A percentile compares a stretch with the other conserved stretches of the same genome.
Conservation (phyloP, 495 filamentous ascomycete genomes). For the Tirmania nivea region DNA sequence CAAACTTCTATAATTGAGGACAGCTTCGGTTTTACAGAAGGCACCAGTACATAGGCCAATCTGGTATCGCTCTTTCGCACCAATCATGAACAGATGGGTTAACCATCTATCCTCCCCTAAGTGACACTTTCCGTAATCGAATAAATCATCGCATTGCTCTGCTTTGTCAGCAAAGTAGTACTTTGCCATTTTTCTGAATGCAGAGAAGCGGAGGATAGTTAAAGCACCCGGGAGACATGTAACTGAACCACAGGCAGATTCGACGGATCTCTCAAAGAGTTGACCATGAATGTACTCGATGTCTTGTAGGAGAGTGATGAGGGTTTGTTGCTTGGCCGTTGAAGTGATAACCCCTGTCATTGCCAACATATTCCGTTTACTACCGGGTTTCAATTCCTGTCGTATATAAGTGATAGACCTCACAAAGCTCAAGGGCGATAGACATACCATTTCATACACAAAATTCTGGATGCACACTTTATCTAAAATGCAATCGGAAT, state of each 20-base stretch:
- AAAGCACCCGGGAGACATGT: conserved; percentile 89
- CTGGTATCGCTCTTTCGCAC: conserved; percentile 74
- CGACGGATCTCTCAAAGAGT: conserved; percentile 88
- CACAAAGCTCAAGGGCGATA: neutral
- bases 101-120: conserved; percentile 93
- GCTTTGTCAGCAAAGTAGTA: conserved; percentile 98
- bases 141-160: conserved; percentile 86
- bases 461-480: conserved; percentile 89
- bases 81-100: conserved; percentile 98
- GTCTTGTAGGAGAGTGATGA: conserved; percentile 86
- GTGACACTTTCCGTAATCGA: conserved; percentile 91
- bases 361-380: conserved; percentile 79
- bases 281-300: conserved; percentile 98
- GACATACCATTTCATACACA: conserved; percentile 70
- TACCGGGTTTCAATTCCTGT: conserved; percentile 73
- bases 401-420: neutral
- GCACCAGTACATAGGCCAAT: conserved; percentile 95
- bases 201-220: conserved; percentile 88
- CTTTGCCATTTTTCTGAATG: conserved; percentile 91
- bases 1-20: conserved; percentile 65
- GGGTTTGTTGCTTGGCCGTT: conserved; percentile 68
- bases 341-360: conserved; percentile 98
- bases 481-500: conserved; percentile 94
- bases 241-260: conserved; percentile 85
- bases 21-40: conserved; percentile 96